Conservation (phyloP, 352 stramenopile species). For the Phytophthora lateralis region DNA sequence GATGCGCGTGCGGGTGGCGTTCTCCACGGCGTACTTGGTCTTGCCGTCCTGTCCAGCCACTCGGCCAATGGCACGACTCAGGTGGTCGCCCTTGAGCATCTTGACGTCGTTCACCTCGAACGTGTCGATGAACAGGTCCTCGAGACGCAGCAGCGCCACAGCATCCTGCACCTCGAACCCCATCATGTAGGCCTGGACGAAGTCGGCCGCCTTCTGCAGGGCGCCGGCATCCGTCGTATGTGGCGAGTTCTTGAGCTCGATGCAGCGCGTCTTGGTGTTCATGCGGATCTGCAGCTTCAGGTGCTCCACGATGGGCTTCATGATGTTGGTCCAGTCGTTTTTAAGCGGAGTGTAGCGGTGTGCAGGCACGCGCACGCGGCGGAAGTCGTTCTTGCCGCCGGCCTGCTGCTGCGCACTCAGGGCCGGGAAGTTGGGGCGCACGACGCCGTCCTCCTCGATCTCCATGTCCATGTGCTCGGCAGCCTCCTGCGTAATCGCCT, state of each 20-base stretch:
- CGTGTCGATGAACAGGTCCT: constrained; percentile 98
- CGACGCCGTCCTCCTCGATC: constrained; percentile 50
- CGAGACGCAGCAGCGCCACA: constrained; percentile 97
- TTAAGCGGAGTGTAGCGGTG: constrained; percentile 99
- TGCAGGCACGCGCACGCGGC: constrained; percentile 94
- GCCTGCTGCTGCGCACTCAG: constrained; percentile 75
- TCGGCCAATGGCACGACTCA: constrained; percentile 98
- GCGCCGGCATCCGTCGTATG: constrained; percentile 94
- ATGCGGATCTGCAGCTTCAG: constrained; percentile 98
- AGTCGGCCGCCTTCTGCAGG: constrained; percentile 98
- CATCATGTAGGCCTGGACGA: constrained; percentile 99
- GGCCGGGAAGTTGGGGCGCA: constrained; percentile 75
- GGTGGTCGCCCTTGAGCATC: constrained; percentile 98
- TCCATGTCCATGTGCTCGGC: constrained; percentile 68
- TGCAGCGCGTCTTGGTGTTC: constrained; percentile 98
- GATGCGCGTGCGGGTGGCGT: constrained; percentile 98
- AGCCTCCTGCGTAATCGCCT: constrained; percentile 43
- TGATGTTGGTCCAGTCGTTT: constrained; percentile 98
- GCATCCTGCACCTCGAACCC: constrained; percentile 98
- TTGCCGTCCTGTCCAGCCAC: constrained; percentile 99
- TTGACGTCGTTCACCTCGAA: constrained; percentile 99
- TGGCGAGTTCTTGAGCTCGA: constrained; percentile 97
- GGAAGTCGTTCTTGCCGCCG: constrained; percentile 95
- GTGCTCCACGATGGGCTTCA: constrained; percentile 98
- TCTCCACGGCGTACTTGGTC: constrained; percentile 99